Conservation (phyloP, 148 eudicot genomes). For the Vaccinium myrtillus region DNA sequence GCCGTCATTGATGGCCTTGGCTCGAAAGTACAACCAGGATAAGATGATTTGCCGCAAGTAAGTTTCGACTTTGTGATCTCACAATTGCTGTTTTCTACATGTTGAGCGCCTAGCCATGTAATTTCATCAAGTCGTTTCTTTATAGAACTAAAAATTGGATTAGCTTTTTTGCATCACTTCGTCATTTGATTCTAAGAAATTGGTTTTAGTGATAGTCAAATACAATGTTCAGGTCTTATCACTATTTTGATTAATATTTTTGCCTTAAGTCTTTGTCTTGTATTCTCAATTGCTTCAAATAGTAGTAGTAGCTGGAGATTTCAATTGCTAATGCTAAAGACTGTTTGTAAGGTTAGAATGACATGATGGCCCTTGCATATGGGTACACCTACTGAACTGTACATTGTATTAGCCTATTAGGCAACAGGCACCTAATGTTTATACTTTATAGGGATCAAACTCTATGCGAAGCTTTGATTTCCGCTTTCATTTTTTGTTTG, state of each 20-base stretch:
- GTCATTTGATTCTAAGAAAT: neutral
- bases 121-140: neutral
- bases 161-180: neutral
- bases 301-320: neutral
- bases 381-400: neutral
- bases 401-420: no score
- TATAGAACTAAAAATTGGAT: neutral
- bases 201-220: neutral
- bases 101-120: neutral
- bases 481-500: no score
- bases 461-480: neutral
- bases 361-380: neutral
- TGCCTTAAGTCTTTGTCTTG: no score
- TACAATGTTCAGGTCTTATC: neutral
- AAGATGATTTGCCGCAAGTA: constrained; percentile 36
- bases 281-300: neutral
- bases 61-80: neutral
- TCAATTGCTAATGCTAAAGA: neutral
- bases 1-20: constrained; percentile 32
- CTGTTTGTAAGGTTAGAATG: neutral
- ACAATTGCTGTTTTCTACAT: neutral
- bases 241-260: neutral
- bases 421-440: neutral
- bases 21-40: constrained; percentile 30
- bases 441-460: neutral